Evolutionary conservation across 768 basidiomycete species (phyloP), one percentile per base, ranked within the genome.

Genomic region (Gymnopilus dilepis): DNA sequence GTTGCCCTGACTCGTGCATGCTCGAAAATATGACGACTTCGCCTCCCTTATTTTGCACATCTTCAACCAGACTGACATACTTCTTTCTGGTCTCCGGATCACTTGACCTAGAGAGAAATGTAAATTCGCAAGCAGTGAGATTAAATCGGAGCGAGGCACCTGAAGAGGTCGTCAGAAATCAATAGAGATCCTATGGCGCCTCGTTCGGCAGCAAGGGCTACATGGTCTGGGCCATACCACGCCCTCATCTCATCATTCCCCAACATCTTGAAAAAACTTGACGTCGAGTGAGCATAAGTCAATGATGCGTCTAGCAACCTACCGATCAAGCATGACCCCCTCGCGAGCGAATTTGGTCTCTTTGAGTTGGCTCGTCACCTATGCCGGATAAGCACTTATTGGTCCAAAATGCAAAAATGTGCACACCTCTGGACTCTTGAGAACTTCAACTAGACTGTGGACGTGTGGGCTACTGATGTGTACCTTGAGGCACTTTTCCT

Each of bases 1-100:
- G 96, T 82, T 98, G 95, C 13, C 97, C 97, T 21, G 93, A 94
- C 77, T 99, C 97, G 72, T 99, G 97, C 97, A 99, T 99, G 69
- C 95, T 98, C 4, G 97, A 99, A 75, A 99, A 99, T 65, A 98
- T 95, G 19, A 98, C 81, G 5, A 95, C 95, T 71, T 99, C 96
- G 24, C 89, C 97, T 24, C 95, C 94, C 65, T 91, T 93, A 47
- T 87, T 83, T 67, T 90, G 88, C 15, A 98, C 95, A 34, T 86
- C 87, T 74, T 99, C 97, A 0, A 97, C 95, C 34, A 99, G 80
- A 47, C 76, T 79, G 31, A 99, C 96, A 67, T 92, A 99, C 71
- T 84, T 86, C 72, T 90, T 97, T 51, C 97, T 81, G 53, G 85
- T 83, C 19, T 73, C 76, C 4, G 92, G 89, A 64, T 97, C 89